These are phyloP conservation scores for Boletus sensibilis DNA, from an alignment of 768 basidiomycete species.

Conservation along the genomic window DNA sequence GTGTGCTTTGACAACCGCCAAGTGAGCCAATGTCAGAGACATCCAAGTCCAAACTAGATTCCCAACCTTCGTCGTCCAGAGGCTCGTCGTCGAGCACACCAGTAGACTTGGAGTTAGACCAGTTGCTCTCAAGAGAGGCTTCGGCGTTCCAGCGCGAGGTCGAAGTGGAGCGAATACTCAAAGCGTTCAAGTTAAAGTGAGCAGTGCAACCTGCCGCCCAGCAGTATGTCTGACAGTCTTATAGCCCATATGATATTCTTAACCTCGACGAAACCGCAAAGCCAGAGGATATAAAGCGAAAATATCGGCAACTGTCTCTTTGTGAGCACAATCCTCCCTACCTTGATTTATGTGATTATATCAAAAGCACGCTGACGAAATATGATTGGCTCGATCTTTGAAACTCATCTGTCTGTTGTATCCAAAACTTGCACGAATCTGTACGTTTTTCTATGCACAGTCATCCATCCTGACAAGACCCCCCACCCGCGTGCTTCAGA, in stretches of 20 bases:
- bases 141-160: conserved; percentile 84
- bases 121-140: conserved; percentile 74
- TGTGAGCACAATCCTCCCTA: conserved; percentile 49
- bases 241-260: conserved; percentile 91
- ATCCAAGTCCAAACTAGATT: conserved; percentile 15
- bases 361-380: conserved; percentile 25
- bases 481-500: conserved; percentile 84
- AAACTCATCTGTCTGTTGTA: background rate
- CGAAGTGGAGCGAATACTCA: conserved; percentile 88
- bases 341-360: background rate
- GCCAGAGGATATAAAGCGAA: conserved; percentile 85
- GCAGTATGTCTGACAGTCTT: background rate
- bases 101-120: conserved; percentile 66
- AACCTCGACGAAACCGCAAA: conserved; percentile 71
- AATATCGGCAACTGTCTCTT: conserved; percentile 80
- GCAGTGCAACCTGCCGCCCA: conserved; percentile 22
- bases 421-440: conserved; percentile 6
- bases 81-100: conserved; percentile 6
- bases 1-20: background rate
- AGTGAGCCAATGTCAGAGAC: conserved; percentile 26
- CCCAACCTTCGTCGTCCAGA: conserved; percentile 2
- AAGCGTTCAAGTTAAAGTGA: conserved; percentile 95
- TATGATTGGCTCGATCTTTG: conserved; percentile 1
- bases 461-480: conserved; percentile 99
- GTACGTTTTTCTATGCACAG: conserved; percentile 54